Percentiles rank a stretch among this genome's conserved stretches.
These are phyloP conservation scores for Passalora sequoiae DNA, from an alignment of 2,329 filamentous ascomycete species.

Conservation along the genomic window DNA sequence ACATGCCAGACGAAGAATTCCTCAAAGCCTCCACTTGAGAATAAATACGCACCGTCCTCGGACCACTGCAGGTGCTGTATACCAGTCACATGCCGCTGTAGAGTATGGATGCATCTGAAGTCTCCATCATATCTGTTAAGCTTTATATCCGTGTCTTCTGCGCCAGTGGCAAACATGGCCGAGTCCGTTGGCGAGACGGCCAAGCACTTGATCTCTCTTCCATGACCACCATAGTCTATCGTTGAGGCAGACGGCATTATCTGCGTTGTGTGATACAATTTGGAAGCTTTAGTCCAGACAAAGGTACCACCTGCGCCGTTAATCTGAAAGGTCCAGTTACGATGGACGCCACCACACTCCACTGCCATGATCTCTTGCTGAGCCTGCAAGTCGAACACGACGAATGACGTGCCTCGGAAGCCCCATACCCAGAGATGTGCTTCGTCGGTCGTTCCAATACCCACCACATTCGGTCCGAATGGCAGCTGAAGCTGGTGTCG, in stretches of 20 bases:
- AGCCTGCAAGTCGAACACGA: conserved; percentile 71
- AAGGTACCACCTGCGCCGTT: conserved; percentile 48
- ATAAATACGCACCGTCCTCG: conserved; percentile 59
- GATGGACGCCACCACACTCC: conserved; percentile 79
- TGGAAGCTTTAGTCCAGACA: conserved; percentile 66
- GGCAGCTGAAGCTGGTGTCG: conserved; percentile 65
- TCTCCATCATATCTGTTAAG: conserved; percentile 53
- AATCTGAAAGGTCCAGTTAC: conserved; percentile 61
- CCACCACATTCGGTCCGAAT: conserved; percentile 72
- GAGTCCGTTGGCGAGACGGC: conserved; percentile 39
- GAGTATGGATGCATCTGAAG: conserved; percentile 54
- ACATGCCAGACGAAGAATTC: conserved; percentile 85
- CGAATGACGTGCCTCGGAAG: conserved; percentile 72
- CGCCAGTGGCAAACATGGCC: conserved; percentile 59
- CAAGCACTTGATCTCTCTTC: conserved; percentile 72
- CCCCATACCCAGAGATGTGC: conserved; percentile 68
- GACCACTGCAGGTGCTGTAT: conserved; percentile 79
- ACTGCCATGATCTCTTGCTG: conserved; percentile 66
- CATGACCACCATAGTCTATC: conserved; percentile 69
- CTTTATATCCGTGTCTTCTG: conserved; percentile 69
- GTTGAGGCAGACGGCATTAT: conserved; percentile 23
- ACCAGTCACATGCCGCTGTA: conserved; percentile 76
- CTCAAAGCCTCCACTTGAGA: conserved; percentile 82
- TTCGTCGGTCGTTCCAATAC: conserved; percentile 54
- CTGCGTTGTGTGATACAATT: conserved; percentile 23